Conservation (phyloP, 208 protist genomes). For the Sergeia podlipaevii region DNA sequence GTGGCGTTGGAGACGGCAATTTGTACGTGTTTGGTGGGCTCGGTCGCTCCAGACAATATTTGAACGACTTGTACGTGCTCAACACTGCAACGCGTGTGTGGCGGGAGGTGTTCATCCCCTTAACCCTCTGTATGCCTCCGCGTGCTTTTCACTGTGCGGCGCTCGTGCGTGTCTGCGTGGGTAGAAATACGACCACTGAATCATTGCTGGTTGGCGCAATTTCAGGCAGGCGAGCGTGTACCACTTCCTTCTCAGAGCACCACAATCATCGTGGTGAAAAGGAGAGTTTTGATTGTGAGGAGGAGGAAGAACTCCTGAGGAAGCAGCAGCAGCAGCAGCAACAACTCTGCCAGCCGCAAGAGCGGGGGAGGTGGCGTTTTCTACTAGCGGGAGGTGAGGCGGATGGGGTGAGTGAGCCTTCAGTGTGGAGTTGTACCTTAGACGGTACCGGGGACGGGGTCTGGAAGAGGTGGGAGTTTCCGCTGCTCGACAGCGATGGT, state of each 20-base stretch:
- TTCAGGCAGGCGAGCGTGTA: not conserved
- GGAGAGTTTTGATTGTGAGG: slow-evolving; percentile 1
- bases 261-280: not conserved
- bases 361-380: slow-evolving; percentile 13
- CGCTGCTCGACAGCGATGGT: too few relatives aligned
- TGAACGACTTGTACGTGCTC: slow-evolving; percentile 64
- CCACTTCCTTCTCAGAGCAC: not conserved
- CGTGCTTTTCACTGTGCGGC: slow-evolving; percentile 56
- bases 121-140: slow-evolving; percentile 26
- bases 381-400: slow-evolving; percentile 62
- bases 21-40: slow-evolving; percentile 74
- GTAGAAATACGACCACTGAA: not conserved
- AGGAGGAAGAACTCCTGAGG: not conserved
- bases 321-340: not conserved
- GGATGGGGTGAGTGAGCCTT: slow-evolving; percentile 30
- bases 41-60: slow-evolving; percentile 22
- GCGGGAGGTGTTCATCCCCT: slow-evolving; percentile 73
- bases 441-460: slow-evolving; percentile 23
- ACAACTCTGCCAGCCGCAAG: not conserved
- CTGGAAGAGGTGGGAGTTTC: slow-evolving; percentile 45
- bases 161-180: slow-evolving; percentile 15
- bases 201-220: too few relatives aligned
- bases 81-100: slow-evolving; percentile 62
- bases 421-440: slow-evolving; percentile 41
- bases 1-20: slow-evolving; percentile 16